Conservation (phyloP, 306 rosid genomes). For the Prunus fruticosa region DNA sequence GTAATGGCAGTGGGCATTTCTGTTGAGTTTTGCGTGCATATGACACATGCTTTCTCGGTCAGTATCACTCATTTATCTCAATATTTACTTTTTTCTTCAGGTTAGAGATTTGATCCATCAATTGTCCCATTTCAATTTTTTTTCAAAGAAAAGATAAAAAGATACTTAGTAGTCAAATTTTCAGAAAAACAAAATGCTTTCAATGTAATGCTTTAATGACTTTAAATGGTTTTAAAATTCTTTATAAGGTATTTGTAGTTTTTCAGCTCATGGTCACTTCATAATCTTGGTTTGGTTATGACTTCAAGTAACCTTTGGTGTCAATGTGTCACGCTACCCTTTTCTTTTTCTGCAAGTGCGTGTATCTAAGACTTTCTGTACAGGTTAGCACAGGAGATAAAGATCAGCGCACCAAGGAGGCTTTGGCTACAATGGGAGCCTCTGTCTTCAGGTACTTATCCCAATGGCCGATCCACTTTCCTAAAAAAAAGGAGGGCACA, state of each 20-base stretch:
- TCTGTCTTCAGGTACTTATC: constrained; percentile 75
- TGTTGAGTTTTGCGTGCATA: constrained; percentile 95
- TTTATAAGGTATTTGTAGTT: no score
- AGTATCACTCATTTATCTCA: constrained; percentile 34
- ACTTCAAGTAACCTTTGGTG: neutral
- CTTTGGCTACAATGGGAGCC: constrained; percentile 96
- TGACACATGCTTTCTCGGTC: constrained; percentile 88
- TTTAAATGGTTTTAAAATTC: no score
- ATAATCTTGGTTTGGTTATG: neutral
- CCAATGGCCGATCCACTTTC: neutral
- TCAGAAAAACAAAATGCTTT: no score
- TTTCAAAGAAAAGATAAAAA: no score
- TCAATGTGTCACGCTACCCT: neutral
- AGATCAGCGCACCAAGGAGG: constrained; percentile 79
- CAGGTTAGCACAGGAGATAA: constrained; percentile 86
- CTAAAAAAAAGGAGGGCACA: neutral
- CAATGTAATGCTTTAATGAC: no score
- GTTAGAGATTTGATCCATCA: neutral
- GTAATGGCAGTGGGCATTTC: constrained; percentile 97
- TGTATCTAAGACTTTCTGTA: constrained; percentile 2
- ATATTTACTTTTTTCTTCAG: neutral
- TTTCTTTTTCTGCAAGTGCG: neutral
- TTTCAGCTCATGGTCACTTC: neutral
- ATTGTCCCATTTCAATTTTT: no score
- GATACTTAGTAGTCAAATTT: no score